A percentile compares a stretch with the other conserved stretches of the same genome.
Conservation (phyloP, 345 rosid species). For the Citrus mangshanensis region DNA sequence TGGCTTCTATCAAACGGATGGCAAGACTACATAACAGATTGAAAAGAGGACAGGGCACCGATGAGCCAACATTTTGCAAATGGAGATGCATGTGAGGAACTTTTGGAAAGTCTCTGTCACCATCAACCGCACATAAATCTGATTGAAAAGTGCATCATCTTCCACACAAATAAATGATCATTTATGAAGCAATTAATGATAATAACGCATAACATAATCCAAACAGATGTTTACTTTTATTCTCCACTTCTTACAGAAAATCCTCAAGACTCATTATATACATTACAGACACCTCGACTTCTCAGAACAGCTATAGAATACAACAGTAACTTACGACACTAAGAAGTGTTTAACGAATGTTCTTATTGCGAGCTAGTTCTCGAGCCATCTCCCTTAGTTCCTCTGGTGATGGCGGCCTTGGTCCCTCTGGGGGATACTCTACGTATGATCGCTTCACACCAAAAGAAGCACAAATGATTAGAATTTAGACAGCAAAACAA, state of each 20-base stretch:
- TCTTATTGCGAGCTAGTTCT: constrained; percentile 48
- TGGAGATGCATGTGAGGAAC: background rate
- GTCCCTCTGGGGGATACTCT: constrained; percentile 52
- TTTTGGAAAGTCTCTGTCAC: background rate
- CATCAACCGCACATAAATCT: background rate
- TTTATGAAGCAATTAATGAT: background rate
- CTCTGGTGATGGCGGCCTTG: constrained; percentile 61
- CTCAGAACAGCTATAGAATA: background rate
- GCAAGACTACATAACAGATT: too few species aligned
- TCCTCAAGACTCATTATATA: constrained; percentile 1
- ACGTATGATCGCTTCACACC: constrained; percentile 48
- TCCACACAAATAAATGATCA: background rate
- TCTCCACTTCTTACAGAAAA: background rate
- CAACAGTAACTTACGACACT: background rate
- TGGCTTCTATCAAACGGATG: background rate
- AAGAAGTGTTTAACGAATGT: constrained; percentile 18
- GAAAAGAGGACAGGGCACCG: background rate
- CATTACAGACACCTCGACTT: background rate
- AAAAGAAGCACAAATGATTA: background rate
- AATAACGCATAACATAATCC: background rate
- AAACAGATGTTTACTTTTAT: background rate
- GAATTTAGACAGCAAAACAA: background rate
- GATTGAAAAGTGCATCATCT: background rate
- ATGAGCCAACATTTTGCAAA: background rate
- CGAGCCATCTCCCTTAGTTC: constrained; percentile 71